These are phyloP conservation scores for Penicillium argentinense DNA, from an alignment of 495 filamentous ascomycete genomes.

Conservation along the genomic window DNA sequence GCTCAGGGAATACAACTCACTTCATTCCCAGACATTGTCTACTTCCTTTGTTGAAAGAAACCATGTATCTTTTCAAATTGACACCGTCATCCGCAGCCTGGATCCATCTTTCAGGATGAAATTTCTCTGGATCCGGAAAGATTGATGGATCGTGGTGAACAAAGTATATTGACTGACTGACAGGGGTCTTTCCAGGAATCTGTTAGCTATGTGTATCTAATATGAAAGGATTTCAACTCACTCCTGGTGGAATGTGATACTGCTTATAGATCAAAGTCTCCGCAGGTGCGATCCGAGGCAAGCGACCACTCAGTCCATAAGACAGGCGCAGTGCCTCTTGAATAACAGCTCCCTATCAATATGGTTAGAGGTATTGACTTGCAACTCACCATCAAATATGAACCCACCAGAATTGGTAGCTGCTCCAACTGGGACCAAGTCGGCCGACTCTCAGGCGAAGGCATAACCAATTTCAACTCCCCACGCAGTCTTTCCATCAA, in stretches of 20 bases:
- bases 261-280: conserved; percentile 39
- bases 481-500: conserved; percentile 19
- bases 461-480: conserved; percentile 33
- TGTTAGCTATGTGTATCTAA: not conserved
- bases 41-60: conserved; percentile 46
- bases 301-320: conserved; percentile 39
- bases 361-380: too few species aligned
- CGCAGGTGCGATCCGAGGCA: conserved; percentile 42
- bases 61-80: conserved; percentile 31
- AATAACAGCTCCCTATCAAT: conserved; percentile 37
- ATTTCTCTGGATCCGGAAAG: conserved; percentile 48
- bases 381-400: too few species aligned
- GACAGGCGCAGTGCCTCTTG: conserved; percentile 48
- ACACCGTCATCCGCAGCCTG: conserved; percentile 17
- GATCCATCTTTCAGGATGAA: conserved; percentile 53
- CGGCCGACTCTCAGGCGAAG: conserved; percentile 21
- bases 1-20: conserved; percentile 22
- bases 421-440: conserved; percentile 46
- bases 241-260: conserved; percentile 32
- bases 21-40: conserved; percentile 50
- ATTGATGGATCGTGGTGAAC: conserved; percentile 46
- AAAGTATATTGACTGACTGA: conserved; percentile 48
- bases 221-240: conserved; percentile 13
- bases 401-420: conserved; percentile 49
- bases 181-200: conserved; percentile 29